These are phyloP conservation scores for Paramecium pentaurelia DNA, from an alignment of 73 alveolate species.

Conservation along the genomic window DNA sequence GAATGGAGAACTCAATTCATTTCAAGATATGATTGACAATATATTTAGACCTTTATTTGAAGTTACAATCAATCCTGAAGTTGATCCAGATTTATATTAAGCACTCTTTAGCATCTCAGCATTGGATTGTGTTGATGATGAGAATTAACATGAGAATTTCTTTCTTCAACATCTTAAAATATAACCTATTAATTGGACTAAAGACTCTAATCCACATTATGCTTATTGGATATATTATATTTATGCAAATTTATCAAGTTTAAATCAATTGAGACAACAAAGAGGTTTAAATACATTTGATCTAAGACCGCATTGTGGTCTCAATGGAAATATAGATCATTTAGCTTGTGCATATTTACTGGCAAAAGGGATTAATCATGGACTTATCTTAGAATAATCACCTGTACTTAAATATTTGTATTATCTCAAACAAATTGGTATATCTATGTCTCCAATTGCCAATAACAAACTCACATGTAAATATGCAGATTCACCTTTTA, in stretches of 20 bases:
- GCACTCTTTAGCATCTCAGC: constrained; percentile 53
- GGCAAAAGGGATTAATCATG: constrained; percentile 64
- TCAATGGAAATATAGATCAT: constrained; percentile 77
- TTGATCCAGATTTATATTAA: constrained; percentile 50
- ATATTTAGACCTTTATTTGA: constrained; percentile 60
- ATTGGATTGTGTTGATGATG: constrained; percentile 82
- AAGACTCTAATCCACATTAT: constrained; percentile 67
- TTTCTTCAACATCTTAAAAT: constrained; percentile 39
- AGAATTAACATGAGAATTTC: constrained; percentile 62
- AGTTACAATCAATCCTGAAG: constrained; percentile 49
- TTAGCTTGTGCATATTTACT: constrained; percentile 68
- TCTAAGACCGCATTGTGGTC: constrained; percentile 81
- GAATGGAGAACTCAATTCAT: constrained; percentile 58
- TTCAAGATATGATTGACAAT: constrained; percentile 71
- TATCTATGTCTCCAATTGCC: constrained; percentile 78
- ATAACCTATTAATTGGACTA: background rate
- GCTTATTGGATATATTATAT: constrained; percentile 76
- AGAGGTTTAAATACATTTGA: constrained; percentile 61
- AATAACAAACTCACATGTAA: constrained; percentile 66
- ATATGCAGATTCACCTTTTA: constrained; percentile 63
- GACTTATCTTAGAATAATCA: constrained; percentile 61
- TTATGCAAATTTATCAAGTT: constrained; percentile 65
- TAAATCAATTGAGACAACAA: constrained; percentile 64
- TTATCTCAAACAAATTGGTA: constrained; percentile 76
- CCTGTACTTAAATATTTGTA: constrained; percentile 71